These are phyloP conservation scores for Boletus subparvulus DNA, from an alignment of 768 basidiomycete genomes.

Conservation along the genomic window DNA sequence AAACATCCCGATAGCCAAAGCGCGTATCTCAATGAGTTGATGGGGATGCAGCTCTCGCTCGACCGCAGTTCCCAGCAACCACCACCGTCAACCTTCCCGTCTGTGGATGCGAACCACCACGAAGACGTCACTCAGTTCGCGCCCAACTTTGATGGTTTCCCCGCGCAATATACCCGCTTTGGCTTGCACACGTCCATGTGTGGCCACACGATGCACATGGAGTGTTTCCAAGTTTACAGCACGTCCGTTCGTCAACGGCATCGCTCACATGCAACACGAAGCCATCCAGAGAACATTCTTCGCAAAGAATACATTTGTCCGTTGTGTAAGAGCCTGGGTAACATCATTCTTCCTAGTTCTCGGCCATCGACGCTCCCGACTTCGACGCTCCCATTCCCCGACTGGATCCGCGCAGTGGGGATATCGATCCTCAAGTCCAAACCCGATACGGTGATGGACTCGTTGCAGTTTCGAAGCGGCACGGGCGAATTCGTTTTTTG, in stretches of 20 bases:
- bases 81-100: conserved; percentile 37
- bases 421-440: conserved; percentile 86
- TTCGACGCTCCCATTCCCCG: conserved; percentile 66
- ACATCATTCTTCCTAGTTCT: conserved; percentile 85
- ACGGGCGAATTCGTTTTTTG: conserved; percentile 90
- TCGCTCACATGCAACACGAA: conserved; percentile 82
- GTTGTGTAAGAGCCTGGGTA: conserved; percentile 94
- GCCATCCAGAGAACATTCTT: conserved; percentile 93
- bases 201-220: conserved; percentile 95
- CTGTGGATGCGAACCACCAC: conserved; percentile 20
- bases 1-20: conserved; percentile 67
- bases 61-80: conserved; percentile 47
- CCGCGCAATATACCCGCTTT: conserved; percentile 70
- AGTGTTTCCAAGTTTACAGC: conserved; percentile 91
- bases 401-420: conserved; percentile 88
- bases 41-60: conserved; percentile 61
- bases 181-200: conserved; percentile 87
- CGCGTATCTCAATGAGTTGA: conserved; percentile 66
- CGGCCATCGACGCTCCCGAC: conserved; percentile 43
- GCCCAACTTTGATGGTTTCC: conserved; percentile 74
- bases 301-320: conserved; percentile 96
- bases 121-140: conserved; percentile 41
- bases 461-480: conserved; percentile 72
- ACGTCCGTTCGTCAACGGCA: conserved; percentile 85
- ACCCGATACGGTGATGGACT: conserved; percentile 69